Evolutionary conservation across 345 rosid species (phyloP).

Genomic region (Durio zibethinus): DNA sequence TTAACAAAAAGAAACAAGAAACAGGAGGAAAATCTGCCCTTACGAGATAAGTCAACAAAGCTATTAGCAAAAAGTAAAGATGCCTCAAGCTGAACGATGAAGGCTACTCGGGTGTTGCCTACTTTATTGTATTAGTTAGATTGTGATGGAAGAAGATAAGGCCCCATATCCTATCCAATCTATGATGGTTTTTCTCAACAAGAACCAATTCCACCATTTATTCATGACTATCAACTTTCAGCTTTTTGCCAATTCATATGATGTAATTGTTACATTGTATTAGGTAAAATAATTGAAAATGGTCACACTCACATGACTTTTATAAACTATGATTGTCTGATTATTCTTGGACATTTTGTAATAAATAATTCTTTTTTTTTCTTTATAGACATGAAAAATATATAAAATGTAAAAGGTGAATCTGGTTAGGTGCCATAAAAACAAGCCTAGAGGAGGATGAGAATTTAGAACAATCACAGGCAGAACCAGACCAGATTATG

Average conservation of each 20-base stretch:
- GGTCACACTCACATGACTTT: not conserved
- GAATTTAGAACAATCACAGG: not conserved
- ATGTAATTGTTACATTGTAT: no score
- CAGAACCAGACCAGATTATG: not conserved
- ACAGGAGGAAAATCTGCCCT: not conserved
- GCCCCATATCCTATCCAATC: not conserved
- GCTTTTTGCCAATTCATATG: not conserved
- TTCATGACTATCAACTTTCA: not conserved
- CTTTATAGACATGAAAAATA: not conserved
- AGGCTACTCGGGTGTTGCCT: not conserved
- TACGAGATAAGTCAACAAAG: not conserved
- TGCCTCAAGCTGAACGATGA: not conserved
- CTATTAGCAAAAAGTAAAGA: not conserved
- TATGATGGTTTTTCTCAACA: not conserved
- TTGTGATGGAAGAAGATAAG: constrained; percentile 10
- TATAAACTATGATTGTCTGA: not conserved
- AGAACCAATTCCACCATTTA: not conserved
- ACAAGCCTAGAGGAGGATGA: not conserved
- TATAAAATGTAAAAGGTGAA: not conserved
- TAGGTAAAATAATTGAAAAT: no score
- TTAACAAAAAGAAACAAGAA: not conserved
- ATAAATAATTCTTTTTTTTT: not conserved
- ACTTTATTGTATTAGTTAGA: not conserved
- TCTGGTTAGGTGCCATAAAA: not conserved
- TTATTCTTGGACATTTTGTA: not conserved